Conservation (phyloP, 148 eudicot species). For the Rhododendron kiyosumense region DNA sequence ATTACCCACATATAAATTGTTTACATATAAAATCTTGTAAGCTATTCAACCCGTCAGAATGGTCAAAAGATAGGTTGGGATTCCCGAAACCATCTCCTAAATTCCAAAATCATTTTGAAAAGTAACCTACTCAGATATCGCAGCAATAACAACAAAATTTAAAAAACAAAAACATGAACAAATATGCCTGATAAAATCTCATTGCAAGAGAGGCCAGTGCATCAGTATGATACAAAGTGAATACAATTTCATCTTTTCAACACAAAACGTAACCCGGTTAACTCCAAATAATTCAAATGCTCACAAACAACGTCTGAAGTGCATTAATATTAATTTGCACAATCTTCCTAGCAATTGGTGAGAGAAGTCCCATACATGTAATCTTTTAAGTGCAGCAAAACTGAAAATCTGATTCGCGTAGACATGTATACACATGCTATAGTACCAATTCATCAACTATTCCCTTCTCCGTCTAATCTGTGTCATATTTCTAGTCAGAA, state of each 20-base stretch:
- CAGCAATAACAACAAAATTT: neutral
- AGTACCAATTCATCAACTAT: neutral
- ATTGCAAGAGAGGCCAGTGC: neutral
- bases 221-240: neutral
- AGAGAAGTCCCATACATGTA: neutral
- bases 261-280: neutral
- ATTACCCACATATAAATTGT: neutral
- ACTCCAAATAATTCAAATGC: neutral
- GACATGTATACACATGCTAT: neutral
- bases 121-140: neutral
- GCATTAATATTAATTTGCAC: neutral
- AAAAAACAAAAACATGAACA: neutral
- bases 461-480: neutral
- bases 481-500: neutral
- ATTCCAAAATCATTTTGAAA: neutral
- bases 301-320: neutral
- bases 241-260: neutral
- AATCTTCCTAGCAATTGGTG: neutral
- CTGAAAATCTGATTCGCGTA: neutral
- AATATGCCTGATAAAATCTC: neutral
- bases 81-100: neutral
- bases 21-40: neutral
- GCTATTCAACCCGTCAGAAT: neutral
- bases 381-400: neutral
- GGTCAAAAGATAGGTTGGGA: neutral